phyloP scores from a whole-genome alignment of 2,329 filamentous ascomycete species.

The Arthrobotrys sphaeroides region DNA sequence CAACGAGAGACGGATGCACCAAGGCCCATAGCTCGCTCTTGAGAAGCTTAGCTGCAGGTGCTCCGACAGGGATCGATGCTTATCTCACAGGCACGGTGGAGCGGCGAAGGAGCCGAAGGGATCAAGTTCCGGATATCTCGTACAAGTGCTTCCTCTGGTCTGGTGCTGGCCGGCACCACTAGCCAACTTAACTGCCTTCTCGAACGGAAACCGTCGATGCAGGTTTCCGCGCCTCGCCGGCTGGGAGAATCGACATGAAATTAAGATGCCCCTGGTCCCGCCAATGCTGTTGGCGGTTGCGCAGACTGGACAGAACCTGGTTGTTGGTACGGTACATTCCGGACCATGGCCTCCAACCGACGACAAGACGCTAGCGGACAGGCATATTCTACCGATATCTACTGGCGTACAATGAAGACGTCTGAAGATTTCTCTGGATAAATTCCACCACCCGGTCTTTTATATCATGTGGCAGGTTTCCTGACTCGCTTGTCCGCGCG shows the following conservation, averaged over 20 bases:
- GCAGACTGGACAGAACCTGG: no score
- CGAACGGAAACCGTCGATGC: no score
- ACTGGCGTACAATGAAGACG: not conserved
- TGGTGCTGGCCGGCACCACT: no score
- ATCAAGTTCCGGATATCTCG: not conserved
- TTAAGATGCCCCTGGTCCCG: no score
- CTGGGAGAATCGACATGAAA: no score
- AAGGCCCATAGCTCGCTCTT: not conserved
- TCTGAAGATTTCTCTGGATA: not conserved
- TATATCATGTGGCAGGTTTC: not conserved
- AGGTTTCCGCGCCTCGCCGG: no score
- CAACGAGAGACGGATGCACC: not conserved
- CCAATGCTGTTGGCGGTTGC: no score
- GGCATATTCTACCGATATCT: constrained; percentile 32
- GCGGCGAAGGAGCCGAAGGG: not conserved
- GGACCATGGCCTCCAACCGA: not conserved
- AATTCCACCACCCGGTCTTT: not conserved
- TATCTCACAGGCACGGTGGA: not conserved
- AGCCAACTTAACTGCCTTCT: no score
- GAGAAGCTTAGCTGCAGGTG: not conserved
- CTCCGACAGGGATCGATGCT: not conserved
- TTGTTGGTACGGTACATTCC: not conserved
- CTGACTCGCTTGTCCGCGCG: not conserved
- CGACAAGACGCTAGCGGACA: not conserved
- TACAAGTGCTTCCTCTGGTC: no score